Percentiles rank a stretch among this genome's conserved stretches.
phyloP scores from a whole-genome alignment of 2,329 filamentous ascomycete genomes.

The Fusarium veterinarium region DNA sequence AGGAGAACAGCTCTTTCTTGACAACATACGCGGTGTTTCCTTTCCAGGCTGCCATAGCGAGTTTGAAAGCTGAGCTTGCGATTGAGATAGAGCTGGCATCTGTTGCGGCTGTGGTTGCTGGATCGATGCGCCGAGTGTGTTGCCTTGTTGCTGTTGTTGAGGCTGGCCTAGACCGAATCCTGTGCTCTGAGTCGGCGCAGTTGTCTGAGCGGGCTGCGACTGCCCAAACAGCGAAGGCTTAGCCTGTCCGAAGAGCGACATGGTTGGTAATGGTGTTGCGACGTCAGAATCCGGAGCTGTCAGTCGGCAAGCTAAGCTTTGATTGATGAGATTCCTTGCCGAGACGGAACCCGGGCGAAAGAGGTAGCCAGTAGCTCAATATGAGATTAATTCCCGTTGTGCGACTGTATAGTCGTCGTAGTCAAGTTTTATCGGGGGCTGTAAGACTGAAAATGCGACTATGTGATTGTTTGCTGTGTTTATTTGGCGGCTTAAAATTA shows the following conservation, averaged over 20 bases:
- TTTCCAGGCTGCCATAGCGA: constrained; percentile 66
- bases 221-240: constrained; percentile 55
- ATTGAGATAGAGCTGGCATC: constrained; percentile 57
- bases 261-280: constrained; percentile 41
- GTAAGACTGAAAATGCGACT: constrained; percentile 32
- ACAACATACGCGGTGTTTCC: constrained; percentile 59
- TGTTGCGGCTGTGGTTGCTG: constrained; percentile 56
- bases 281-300: constrained; percentile 23
- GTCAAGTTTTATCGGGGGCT: not conserved
- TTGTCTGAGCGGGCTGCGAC: constrained; percentile 50
- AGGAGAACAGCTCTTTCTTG: not conserved
- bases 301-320: constrained; percentile 29
- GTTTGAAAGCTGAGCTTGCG: constrained; percentile 59
- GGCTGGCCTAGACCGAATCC: constrained; percentile 32
- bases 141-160: constrained; percentile 56
- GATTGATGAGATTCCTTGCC: constrained; percentile 19
- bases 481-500: constrained; percentile 44
- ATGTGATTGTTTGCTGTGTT: constrained; percentile 35
- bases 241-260: constrained; percentile 57
- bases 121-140: constrained; percentile 46
- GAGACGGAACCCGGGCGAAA: constrained; percentile 8
- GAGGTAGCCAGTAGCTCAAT: not conserved
- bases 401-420: not conserved
- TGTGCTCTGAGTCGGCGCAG: constrained; percentile 44
- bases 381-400: not conserved